Conservation (phyloP, 805 yeast genomes). For the Myxozyma sirexii region DNA sequence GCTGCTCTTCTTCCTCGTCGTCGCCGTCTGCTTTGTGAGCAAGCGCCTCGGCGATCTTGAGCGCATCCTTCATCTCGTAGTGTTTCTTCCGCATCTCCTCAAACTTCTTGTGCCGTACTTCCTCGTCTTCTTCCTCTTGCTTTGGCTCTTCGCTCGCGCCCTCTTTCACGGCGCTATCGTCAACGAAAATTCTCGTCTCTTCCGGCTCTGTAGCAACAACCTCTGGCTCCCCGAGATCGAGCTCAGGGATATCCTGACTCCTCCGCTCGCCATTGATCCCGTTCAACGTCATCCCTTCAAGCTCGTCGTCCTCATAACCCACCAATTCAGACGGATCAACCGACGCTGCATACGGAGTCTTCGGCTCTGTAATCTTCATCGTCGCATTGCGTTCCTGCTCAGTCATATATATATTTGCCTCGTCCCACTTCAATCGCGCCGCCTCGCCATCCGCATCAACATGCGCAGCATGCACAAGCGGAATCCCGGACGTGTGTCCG, state of each 20-base stretch:
- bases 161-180: constrained; percentile 3
- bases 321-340: constrained; percentile 75
- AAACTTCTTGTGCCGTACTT: constrained; percentile 64
- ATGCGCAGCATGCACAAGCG: constrained; percentile 12
- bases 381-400: constrained; percentile 75
- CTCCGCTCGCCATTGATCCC: constrained; percentile 36
- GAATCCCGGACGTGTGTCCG: constrained; percentile 14
- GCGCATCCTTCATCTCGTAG: constrained; percentile 55
- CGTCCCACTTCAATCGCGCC: constrained; percentile 66
- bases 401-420: constrained; percentile 67
- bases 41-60: constrained; percentile 37
- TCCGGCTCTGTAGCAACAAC: constrained; percentile 29
- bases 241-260: constrained; percentile 37
- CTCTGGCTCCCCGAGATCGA: constrained; percentile 40
- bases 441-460: not conserved
- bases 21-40: constrained; percentile 33
- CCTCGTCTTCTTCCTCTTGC: constrained; percentile 41
- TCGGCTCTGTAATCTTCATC: constrained; percentile 90
- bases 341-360: constrained; percentile 93
- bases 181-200: constrained; percentile 1
- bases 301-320: constrained; percentile 65
- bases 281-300: constrained; percentile 51
- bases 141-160: constrained; percentile 35
- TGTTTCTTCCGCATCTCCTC: constrained; percentile 81
- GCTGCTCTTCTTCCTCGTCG: constrained; percentile 16